phyloP scores from a whole-genome alignment of 2,329 filamentous ascomycete genomes.

The Corynespora cassiicola region DNA sequence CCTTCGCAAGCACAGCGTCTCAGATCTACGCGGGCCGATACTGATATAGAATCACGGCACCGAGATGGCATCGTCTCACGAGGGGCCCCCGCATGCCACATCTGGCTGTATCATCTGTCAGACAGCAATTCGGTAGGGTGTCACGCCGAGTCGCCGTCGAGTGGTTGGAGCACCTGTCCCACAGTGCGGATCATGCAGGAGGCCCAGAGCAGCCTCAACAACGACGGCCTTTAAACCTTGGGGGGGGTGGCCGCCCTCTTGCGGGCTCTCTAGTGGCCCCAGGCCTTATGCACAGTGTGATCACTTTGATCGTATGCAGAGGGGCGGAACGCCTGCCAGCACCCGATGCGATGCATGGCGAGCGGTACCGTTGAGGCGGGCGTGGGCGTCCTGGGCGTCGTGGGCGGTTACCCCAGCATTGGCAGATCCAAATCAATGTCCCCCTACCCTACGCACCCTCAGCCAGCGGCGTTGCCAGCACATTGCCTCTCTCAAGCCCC shows the following conservation, averaged over 20 bases:
- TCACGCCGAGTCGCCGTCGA: constrained; percentile 12
- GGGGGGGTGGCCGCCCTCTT: too few species aligned
- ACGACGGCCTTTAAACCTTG: constrained; percentile 29
- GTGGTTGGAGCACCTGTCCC: constrained; percentile 14
- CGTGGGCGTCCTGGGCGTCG: too few species aligned
- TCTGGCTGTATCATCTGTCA: constrained; percentile 19
- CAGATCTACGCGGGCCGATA: constrained; percentile 20
- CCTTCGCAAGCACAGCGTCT: constrained; percentile 13
- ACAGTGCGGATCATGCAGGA: constrained; percentile 16
- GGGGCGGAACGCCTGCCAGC: constrained; percentile 15
- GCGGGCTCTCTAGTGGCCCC: constrained; percentile 7
- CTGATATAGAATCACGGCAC: constrained; percentile 15
- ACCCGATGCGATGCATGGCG: constrained; percentile 7
- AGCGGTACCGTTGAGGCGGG: constrained; percentile 21
- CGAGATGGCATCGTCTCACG: constrained; percentile 13
- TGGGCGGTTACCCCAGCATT: constrained; percentile 9
- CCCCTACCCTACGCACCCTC: constrained; percentile 14
- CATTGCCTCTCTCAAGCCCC: too few species aligned
- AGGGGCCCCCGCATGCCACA: constrained; percentile 17
- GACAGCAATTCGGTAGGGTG: constrained; percentile 17
- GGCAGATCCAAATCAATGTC: too few species aligned
- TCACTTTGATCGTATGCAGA: constrained; percentile 17
- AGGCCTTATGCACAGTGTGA: constrained; percentile 14
- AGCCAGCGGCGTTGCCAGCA: too few species aligned
- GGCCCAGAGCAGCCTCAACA: constrained; percentile 18